Evolutionary conservation across 129 eudicot species (phyloP).

Genomic region (Flaveria bidentis): DNA sequence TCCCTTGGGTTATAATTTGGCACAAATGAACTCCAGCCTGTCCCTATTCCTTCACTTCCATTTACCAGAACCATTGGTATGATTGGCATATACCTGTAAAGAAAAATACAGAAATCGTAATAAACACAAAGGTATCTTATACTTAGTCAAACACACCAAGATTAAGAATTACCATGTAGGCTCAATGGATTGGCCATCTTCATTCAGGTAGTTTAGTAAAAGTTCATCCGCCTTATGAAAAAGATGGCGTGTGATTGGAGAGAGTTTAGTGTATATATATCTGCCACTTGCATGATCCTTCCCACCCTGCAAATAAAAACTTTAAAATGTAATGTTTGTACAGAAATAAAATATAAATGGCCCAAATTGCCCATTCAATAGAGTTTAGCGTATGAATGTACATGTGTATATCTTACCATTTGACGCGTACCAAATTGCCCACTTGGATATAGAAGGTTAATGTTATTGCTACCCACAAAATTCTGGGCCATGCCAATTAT

Average conservation of each 20-base stretch:
- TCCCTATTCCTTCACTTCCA: constrained; percentile 98
- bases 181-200: constrained; percentile 84
- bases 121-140: background rate
- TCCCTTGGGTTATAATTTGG: constrained; percentile 90
- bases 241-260: constrained; percentile 60
- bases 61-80: constrained; percentile 86
- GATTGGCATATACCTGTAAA: constrained; percentile 73
- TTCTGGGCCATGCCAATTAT: constrained; percentile 96
- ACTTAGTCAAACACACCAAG: background rate
- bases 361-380: too few relatives aligned
- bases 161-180: constrained; percentile 65
- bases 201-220: constrained; percentile 73
- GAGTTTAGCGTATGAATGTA: background rate
- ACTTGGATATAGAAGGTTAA: constrained; percentile 70
- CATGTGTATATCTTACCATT: constrained; percentile 46
- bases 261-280: constrained; percentile 67
- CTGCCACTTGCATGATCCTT: constrained; percentile 98
- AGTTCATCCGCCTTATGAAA: constrained; percentile 82
- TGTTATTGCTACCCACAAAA: constrained; percentile 79
- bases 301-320: constrained; percentile 61
- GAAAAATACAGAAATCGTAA: background rate
- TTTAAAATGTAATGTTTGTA: background rate
- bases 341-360: background rate
- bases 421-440: constrained; percentile 93
- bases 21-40: constrained; percentile 90